Evolutionary conservation across 2,329 filamentous ascomycete species (phyloP).

Genomic region (Sclerotinia sclerotiorum): DNA sequence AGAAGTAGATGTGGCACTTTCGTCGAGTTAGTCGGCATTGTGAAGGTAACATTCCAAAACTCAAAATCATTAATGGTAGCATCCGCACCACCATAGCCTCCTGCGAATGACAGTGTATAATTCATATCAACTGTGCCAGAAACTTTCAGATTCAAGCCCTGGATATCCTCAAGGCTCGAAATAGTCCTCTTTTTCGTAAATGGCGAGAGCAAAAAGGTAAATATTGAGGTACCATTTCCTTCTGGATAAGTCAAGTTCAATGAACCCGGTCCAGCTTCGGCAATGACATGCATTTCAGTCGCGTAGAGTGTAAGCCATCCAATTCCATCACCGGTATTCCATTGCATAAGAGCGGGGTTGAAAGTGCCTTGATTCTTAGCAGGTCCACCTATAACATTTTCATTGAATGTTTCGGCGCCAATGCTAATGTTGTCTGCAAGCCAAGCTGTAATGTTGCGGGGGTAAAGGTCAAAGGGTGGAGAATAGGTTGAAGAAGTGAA

Average conservation of each 20-base stretch:
- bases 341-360: constrained; percentile 61
- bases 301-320: constrained; percentile 39
- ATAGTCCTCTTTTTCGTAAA: constrained; percentile 48
- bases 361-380: constrained; percentile 52
- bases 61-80: constrained; percentile 16
- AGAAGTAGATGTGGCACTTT: constrained; percentile 3
- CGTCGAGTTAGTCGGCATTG: background rate
- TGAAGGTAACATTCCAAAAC: constrained; percentile 14
- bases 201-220: constrained; percentile 52
- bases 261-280: constrained; percentile 44
- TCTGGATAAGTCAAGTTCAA: constrained; percentile 55
- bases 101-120: constrained; percentile 7
- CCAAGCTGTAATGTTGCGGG: constrained; percentile 61
- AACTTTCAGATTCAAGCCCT: constrained; percentile 48
- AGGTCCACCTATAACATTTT: constrained; percentile 56
- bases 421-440: constrained; percentile 57
- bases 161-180: constrained; percentile 48
- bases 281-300: constrained; percentile 45
- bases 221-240: constrained; percentile 50
- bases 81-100: constrained; percentile 4
- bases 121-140: constrained; percentile 31
- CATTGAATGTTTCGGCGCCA: constrained; percentile 58
- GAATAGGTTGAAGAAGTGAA: constrained; percentile 55
- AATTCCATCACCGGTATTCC: constrained; percentile 47
- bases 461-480: constrained; percentile 56